phyloP scores from a whole-genome alignment of 306 rosid species.

The Chamaecrista fasciculata region DNA sequence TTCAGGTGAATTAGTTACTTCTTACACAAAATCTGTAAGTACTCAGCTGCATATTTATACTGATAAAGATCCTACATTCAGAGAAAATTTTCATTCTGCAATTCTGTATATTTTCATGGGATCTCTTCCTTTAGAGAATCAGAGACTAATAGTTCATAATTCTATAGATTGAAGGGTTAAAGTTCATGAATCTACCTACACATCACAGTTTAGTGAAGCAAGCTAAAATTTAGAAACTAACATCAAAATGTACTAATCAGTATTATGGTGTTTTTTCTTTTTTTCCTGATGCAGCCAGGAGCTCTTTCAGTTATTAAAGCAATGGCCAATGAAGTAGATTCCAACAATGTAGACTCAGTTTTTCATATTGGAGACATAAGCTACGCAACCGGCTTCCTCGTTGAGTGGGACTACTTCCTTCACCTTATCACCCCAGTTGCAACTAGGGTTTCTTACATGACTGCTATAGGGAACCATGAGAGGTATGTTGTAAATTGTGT shows the following conservation, averaged over 20 bases:
- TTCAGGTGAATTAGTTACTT: conserved; percentile 56
- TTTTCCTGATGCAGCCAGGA: conserved; percentile 61
- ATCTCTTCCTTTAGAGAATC: no score
- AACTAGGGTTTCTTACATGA: conserved; percentile 76
- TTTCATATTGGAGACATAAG: conserved; percentile 97
- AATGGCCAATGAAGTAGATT: conserved; percentile 43
- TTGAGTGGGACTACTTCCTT: conserved; percentile 88
- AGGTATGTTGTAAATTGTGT: conserved; percentile 59
- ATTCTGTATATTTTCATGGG: not conserved
- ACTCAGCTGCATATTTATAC: conserved; percentile 13
- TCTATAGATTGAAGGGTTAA: no score
- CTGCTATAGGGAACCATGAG: conserved; percentile 92
- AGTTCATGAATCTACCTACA: no score
- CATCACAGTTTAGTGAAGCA: no score
- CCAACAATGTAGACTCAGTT: conserved; percentile 50
- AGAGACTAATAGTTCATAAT: no score
- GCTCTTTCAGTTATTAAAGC: conserved; percentile 71
- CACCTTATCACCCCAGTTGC: conserved; percentile 61
- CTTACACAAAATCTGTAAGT: not conserved
- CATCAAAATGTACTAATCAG: conserved; percentile 1
- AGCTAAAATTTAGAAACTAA: not conserved
- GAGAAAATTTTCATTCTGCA: not conserved
- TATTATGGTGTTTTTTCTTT: not conserved
- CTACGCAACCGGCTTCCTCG: conserved; percentile 86
- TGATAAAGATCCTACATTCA: not conserved